Conservation (phyloP, 2,329 filamentous ascomycete species). For the Sphaerostilbella broomeana region DNA sequence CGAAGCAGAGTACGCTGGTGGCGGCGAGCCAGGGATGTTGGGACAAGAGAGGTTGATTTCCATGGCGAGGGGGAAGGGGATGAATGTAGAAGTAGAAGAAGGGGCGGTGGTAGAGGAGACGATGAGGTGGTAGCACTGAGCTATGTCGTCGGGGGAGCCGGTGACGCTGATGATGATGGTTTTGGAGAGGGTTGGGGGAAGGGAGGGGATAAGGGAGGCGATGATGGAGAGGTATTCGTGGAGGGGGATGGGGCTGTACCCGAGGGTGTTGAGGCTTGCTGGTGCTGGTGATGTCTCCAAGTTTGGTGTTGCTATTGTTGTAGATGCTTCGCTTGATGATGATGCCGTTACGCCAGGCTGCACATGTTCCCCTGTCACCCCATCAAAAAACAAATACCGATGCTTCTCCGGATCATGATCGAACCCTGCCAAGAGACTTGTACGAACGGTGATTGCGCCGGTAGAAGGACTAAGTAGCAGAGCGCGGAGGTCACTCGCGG, state of each 20-base stretch:
- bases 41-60: conserved; percentile 76
- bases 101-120: no score
- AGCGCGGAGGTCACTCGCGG: conserved; percentile 49
- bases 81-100: conserved; percentile 27
- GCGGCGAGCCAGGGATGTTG: conserved; percentile 62
- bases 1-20: conserved; percentile 58
- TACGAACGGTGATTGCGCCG: conserved; percentile 69
- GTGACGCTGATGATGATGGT: conserved; percentile 66
- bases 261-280: conserved; percentile 61
- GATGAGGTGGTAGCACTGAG: conserved; percentile 48
- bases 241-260: conserved; percentile 63
- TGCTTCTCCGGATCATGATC: conserved; percentile 51
- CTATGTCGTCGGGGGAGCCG: conserved; percentile 52
- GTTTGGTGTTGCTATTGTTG: neutral
- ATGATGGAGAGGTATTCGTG: conserved; percentile 51
- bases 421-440: conserved; percentile 60
- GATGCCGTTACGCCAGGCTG: no score
- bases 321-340: neutral
- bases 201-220: conserved; percentile 18
- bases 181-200: conserved; percentile 33
- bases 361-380: conserved; percentile 25
- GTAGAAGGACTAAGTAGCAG: conserved; percentile 58
- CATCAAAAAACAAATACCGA: conserved; percentile 60
- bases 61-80: conserved; percentile 53
- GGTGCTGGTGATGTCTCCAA: conserved; percentile 19